These are phyloP conservation scores for Fusarium falciforme DNA, from an alignment of 2,329 filamentous ascomycete genomes.

Conservation along the genomic window DNA sequence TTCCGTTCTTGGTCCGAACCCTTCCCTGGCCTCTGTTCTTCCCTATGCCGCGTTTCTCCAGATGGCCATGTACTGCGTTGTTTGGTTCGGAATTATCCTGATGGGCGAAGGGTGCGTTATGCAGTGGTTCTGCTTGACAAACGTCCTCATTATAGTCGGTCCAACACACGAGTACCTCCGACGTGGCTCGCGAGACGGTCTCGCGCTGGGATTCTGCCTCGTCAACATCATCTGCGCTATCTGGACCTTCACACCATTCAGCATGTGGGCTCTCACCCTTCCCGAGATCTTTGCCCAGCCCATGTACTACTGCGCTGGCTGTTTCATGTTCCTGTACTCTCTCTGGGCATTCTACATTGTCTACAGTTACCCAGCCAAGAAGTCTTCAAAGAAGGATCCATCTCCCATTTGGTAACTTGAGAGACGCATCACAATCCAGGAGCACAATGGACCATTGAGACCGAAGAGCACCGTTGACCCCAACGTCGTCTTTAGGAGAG, in stretches of 20 bases:
- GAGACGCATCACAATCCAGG: background rate
- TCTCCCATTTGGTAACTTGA: background rate
- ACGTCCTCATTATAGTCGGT: conserved; percentile 10
- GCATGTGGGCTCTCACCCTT: background rate
- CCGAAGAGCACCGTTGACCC: background rate
- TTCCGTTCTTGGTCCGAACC: background rate
- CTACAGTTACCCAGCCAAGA: background rate
- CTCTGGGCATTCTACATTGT: background rate
- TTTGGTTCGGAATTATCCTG: background rate
- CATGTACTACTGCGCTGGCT: background rate
- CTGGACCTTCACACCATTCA: conserved; percentile 18
- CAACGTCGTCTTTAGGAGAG: background rate
- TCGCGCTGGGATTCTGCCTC: conserved; percentile 9
- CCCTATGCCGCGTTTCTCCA: background rate
- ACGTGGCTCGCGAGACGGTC: conserved; percentile 5
- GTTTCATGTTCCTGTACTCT: background rate
- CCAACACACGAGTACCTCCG: conserved; percentile 1
- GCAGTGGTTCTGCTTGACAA: conserved; percentile 7
- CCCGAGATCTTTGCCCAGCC: conserved; percentile 10
- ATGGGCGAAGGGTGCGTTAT: conserved; percentile 11
- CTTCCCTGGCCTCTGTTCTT: background rate
- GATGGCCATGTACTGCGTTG: background rate
- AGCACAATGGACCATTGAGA: too few species aligned
- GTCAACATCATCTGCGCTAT: background rate
- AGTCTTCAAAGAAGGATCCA: background rate